Evolutionary conservation across 148 eudicot genomes (phyloP), one percentile per base, ranked within the genome.

Genomic region (Chenopodium suecicum): DNA sequence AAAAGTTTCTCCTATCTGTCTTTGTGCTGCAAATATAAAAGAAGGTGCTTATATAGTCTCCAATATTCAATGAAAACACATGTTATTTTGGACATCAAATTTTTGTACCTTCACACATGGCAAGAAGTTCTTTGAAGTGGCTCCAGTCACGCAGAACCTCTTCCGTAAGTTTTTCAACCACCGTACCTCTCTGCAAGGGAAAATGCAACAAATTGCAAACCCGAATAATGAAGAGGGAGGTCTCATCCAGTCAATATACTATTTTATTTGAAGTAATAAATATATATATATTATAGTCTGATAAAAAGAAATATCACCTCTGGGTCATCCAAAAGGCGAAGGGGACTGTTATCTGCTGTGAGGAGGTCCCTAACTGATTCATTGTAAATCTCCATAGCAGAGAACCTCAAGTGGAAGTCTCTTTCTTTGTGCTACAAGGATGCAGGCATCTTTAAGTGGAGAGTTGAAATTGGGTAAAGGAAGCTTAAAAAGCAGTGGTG

Each of bases 321-420:
- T 29, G 99, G 99, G 82, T 97, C 99, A 81, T 97, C 98, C 82
- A 97, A 83, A 78, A 97, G 93, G 83, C 98, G 85, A 75, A 97
- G 93, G n/a, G 94, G 94, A 82, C 88, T 88, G 81, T 78, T 62
- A 84, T 97, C 97, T 31, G 84, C 41, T 66, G 92, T 90, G 50
- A 97, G 89, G 81, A 97, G 96, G 86, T 97, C 99, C 58, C 98
- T 87, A 12, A 97, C 97, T 34, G 94, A 92, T 89, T 97, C 99
- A 79, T 97, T 97, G 85, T 97, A 97, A 80, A 97, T 97, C 85
- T 97, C 99, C 95, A 97, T 87, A 25, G 99, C 98, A 82, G 95
- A 92, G 86, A 97, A 94, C 87, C 91, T 92, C 87, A 97, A 75
- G 68, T 81, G 82, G 82, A 90, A 97, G 77, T 91, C 89, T 88